Conservation (phyloP, 192 early-diverging fungal genomes). For the Chytriomyces sp. region DNA sequence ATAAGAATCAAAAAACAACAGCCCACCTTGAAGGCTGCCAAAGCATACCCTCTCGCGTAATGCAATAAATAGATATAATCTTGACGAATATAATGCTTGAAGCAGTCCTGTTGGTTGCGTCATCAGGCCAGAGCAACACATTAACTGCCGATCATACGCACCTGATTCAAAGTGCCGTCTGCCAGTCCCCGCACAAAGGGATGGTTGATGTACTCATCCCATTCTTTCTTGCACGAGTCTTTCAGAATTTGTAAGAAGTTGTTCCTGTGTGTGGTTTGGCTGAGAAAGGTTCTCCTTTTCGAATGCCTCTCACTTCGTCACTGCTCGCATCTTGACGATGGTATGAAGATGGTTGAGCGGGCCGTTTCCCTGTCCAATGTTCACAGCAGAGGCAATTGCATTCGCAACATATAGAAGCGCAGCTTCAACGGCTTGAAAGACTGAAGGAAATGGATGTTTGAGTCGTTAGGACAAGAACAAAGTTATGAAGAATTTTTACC, state of each 20-base stretch:
- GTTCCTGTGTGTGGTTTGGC: conserved; percentile 4
- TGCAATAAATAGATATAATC: conserved; percentile 81
- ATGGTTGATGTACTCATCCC: conserved; percentile 72
- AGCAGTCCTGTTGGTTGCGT: conserved; percentile 62
- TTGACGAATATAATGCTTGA: conserved; percentile 80
- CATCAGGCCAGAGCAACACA: too few species aligned
- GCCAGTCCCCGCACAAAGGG: conserved; percentile 75
- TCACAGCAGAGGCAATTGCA: conserved; percentile 62
- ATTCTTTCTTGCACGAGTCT: conserved; percentile 55
- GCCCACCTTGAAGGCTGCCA: conserved; percentile 69
- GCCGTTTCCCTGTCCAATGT: conserved; percentile 70
- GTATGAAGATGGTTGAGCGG: conserved; percentile 76
- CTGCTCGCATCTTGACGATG: neutral
- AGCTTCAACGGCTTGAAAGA: conserved; percentile 53
- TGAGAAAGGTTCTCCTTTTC: too few species aligned
- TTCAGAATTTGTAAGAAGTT: conserved; percentile 44
- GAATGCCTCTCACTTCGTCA: conserved; percentile 5
- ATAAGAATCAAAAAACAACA: neutral
- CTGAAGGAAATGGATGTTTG: conserved; percentile 41
- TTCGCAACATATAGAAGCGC: conserved; percentile 65
- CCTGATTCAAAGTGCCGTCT: conserved; percentile 74
- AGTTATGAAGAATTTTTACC: neutral
- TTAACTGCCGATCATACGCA: too few species aligned
- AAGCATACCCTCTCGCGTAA: conserved; percentile 74
- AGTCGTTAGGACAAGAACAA: neutral